Percentiles rank a stretch among this genome's conserved stretches.
phyloP scores from a whole-genome alignment of 345 rosid species.

The Linum trigynum region DNA sequence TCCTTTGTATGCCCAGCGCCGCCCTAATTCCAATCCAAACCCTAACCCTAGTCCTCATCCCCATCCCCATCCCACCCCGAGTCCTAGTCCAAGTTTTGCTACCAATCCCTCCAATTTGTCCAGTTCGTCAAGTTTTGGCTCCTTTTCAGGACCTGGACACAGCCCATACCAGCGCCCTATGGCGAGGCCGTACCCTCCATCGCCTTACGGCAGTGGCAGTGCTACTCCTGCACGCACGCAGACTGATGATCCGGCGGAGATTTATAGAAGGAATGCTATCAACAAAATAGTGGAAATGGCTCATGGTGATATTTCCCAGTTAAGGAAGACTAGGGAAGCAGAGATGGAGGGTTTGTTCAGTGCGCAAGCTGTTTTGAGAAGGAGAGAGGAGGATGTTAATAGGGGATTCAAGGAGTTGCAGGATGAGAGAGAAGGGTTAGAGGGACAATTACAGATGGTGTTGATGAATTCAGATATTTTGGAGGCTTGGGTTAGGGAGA shows the following conservation, averaged over 20 bases:
- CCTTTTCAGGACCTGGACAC: slow-evolving; percentile 9
- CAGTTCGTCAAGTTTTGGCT: slow-evolving; percentile 28
- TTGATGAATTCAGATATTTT: slow-evolving; percentile 60
- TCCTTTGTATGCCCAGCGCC: slow-evolving; percentile 79
- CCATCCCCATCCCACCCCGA: background rate
- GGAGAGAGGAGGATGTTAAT: slow-evolving; percentile 49
- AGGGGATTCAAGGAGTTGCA: slow-evolving; percentile 61
- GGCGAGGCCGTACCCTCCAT: slow-evolving; percentile 15
- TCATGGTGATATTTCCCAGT: slow-evolving; percentile 41
- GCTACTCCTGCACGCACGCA: slow-evolving; percentile 14
- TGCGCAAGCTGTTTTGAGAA: slow-evolving; percentile 55
- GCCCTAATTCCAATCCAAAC: slow-evolving; percentile 26
- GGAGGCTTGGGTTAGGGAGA: slow-evolving; percentile 62
- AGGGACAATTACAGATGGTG: slow-evolving; percentile 73
- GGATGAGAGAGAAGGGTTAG: slow-evolving; percentile 64
- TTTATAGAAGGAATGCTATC: slow-evolving; percentile 58
- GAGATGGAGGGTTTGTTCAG: slow-evolving; percentile 70
- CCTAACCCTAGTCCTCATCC: slow-evolving; percentile 18
- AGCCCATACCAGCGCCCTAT: slow-evolving; percentile 16
- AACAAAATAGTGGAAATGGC: slow-evolving; percentile 58
- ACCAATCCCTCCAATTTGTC: slow-evolving; percentile 16
- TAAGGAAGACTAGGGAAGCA: slow-evolving; percentile 61
- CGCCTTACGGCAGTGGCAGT: background rate
- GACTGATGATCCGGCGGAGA: slow-evolving; percentile 66
- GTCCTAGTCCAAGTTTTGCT: slow-evolving; percentile 5